Percentiles rank a stretch among this genome's conserved stretches.
These are phyloP conservation scores for Aegle marmelos DNA, from an alignment of 345 rosid species.

Conservation along the genomic window DNA sequence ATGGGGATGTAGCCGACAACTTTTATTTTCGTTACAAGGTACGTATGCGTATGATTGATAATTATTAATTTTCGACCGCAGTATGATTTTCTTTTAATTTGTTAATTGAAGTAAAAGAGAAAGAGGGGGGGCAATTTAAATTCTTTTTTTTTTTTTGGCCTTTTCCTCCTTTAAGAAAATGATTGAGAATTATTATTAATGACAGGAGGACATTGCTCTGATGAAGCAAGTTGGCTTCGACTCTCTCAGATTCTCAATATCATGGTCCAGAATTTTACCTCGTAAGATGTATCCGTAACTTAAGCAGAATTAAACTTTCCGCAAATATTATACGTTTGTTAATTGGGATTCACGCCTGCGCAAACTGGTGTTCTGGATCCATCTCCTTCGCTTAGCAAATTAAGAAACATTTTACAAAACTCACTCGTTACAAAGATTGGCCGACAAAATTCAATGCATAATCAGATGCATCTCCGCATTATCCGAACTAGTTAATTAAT, in stretches of 20 bases:
- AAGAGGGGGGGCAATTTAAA: not conserved
- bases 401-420: no score
- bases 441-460: no score
- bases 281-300: conserved; percentile 21
- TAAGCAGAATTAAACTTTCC: not conserved
- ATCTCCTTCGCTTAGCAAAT: no score
- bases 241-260: conserved; percentile 48
- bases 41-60: not conserved
- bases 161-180: not conserved
- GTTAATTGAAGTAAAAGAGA: not conserved
- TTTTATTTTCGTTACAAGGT: conserved; percentile 42
- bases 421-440: no score
- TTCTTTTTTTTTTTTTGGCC: not conserved
- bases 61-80: not conserved
- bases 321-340: not conserved
- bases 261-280: conserved; percentile 53
- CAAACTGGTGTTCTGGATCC: no score
- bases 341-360: no score
- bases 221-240: conserved; percentile 40
- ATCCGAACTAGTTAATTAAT: not conserved
- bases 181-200: not conserved
- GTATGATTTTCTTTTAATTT: not conserved
- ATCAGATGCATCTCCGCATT: not conserved
- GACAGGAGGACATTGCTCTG: conserved; percentile 37
- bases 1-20: conserved; percentile 42